Conservation (phyloP, 2,329 filamentous ascomycete genomes). For the Ophiostoma triangulosporum region DNA sequence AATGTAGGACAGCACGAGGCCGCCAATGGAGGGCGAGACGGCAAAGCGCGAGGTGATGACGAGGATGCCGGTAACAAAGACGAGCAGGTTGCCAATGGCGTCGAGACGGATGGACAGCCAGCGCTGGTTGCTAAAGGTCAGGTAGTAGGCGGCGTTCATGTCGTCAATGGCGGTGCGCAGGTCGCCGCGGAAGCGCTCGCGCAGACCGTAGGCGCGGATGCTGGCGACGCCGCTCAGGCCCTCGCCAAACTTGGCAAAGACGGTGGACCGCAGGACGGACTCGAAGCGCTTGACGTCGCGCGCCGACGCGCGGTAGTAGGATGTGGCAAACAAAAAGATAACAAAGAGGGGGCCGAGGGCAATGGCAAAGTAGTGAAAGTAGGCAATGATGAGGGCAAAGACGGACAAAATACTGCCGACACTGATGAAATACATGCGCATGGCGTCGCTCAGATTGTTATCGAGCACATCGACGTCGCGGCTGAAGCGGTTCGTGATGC, state of each 20-base stretch:
- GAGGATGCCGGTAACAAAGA: constrained; percentile 78
- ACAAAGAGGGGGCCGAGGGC: constrained; percentile 52
- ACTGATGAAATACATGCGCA: constrained; percentile 86
- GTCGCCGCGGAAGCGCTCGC: constrained; percentile 57
- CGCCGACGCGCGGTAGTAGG: constrained; percentile 82
- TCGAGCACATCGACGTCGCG: constrained; percentile 96
- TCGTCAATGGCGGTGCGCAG: constrained; percentile 66
- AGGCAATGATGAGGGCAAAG: constrained; percentile 85
- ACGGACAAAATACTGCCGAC: constrained; percentile 70
- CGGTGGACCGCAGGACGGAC: constrained; percentile 69
- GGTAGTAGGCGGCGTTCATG: constrained; percentile 89
- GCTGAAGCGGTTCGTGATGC: constrained; percentile 93
- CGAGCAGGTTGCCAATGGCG: constrained; percentile 66
- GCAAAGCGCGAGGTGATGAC: constrained; percentile 84
- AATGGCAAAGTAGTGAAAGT: constrained; percentile 74
- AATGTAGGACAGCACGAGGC: constrained; percentile 86
- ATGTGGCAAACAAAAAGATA: constrained; percentile 68
- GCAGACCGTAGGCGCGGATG: constrained; percentile 79
- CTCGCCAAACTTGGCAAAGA: constrained; percentile 87
- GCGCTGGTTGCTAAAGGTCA: constrained; percentile 90
- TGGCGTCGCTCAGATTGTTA: constrained; percentile 75
- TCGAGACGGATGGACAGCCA: constrained; percentile 85
- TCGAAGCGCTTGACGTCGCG: constrained; percentile 93
- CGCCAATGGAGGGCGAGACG: constrained; percentile 71
- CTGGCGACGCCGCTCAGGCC: constrained; percentile 71